These are phyloP conservation scores for Fusarium odoratissimum DNA, from an alignment of 2,329 filamentous ascomycete species.

Conservation along the genomic window DNA sequence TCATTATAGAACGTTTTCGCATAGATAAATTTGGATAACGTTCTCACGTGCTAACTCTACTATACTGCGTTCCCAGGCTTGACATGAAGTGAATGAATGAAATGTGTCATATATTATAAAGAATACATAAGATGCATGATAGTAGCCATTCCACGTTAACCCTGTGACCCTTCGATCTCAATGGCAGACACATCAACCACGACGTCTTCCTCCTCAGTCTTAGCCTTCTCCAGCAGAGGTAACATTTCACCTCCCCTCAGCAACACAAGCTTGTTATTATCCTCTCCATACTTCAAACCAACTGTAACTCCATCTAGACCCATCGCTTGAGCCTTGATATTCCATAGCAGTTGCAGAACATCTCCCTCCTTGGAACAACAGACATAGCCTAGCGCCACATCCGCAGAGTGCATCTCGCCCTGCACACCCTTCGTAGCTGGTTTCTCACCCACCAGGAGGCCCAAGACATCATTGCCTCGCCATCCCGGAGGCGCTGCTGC, in stretches of 20 bases:
- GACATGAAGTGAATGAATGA: neutral
- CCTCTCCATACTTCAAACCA: conserved; percentile 55
- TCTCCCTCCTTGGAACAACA: conserved; percentile 68
- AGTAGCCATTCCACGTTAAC: neutral
- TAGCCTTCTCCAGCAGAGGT: conserved; percentile 32
- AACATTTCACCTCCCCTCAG: conserved; percentile 61
- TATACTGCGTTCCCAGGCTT: neutral
- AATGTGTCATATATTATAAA: neutral
- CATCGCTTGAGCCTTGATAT: conserved; percentile 68
- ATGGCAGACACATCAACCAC: neutral
- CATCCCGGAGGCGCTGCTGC: conserved; percentile 78
- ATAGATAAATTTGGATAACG: conserved; percentile 18
- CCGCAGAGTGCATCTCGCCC: conserved; percentile 73
- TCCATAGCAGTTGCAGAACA: conserved; percentile 79
- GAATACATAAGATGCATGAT: neutral
- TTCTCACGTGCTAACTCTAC: neutral
- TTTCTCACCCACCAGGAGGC: conserved; percentile 74
- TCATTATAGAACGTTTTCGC: conserved; percentile 10
- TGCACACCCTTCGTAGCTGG: conserved; percentile 83
- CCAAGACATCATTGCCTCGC: conserved; percentile 73
- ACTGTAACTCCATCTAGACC: conserved; percentile 72
- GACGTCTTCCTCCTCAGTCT: neutral
- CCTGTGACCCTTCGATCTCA: neutral
- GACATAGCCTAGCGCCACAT: conserved; percentile 76
- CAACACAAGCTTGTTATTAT: conserved; percentile 59